Percentiles rank a stretch among this genome's conserved stretches.
Conservation (phyloP, 169 alveolate species). For the Plasmodium falciparum region DNA sequence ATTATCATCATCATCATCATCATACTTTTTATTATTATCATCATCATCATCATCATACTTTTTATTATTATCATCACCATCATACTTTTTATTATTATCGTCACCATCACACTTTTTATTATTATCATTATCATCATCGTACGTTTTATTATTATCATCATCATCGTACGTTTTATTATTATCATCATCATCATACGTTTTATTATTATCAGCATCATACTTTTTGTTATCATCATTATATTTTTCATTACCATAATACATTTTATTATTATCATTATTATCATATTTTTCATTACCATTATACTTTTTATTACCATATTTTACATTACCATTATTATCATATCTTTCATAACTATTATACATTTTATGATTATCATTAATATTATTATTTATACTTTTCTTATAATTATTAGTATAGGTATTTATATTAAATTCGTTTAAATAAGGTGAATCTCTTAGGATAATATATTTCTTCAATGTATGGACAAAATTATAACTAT, state of each 20-base stretch:
- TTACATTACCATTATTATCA: neutral
- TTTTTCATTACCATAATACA: neutral
- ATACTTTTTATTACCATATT: neutral
- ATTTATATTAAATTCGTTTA: neutral
- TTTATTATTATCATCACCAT: neutral
- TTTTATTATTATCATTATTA: neutral
- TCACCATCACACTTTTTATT: neutral
- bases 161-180: neutral
- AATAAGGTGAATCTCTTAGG: constrained; percentile 3
- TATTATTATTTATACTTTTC: constrained; percentile 7
- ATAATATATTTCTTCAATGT: constrained; percentile 26
- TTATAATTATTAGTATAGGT: neutral
- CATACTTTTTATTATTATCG: neutral
- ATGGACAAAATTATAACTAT: constrained; percentile 32
- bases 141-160: neutral
- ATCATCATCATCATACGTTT: neutral
- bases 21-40: neutral
- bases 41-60: neutral
- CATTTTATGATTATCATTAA: neutral
- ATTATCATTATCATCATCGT: neutral
- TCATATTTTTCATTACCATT: neutral
- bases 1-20: neutral
- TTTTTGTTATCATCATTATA: neutral
- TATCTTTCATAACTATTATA: neutral
- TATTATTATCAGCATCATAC: neutral